Percentiles rank a stretch among this genome's conserved stretches.
Evolutionary conservation across 805 yeast genomes (phyloP).

Genomic region (Candida bentonensis): DNA sequence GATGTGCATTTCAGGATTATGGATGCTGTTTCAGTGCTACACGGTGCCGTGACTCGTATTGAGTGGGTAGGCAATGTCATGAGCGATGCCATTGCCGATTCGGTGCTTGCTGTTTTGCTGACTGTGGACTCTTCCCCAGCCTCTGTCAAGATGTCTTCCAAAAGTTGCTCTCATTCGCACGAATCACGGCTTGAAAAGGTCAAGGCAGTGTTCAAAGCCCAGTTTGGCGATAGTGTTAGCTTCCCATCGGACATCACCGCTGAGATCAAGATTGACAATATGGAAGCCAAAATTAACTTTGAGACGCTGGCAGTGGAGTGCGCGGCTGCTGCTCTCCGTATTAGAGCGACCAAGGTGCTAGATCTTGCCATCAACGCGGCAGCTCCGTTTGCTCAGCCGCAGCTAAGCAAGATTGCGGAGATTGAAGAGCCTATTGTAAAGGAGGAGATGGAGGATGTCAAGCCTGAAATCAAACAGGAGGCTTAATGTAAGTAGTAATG

Average conservation of each 20-base stretch:
- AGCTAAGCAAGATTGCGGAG: not conserved
- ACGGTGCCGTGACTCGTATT: constrained; percentile 20
- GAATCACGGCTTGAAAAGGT: constrained; percentile 38
- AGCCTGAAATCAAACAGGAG: not conserved
- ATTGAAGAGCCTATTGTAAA: not conserved
- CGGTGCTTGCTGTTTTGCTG: constrained; percentile 76
- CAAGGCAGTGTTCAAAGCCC: constrained; percentile 53
- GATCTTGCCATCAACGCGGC: constrained; percentile 66
- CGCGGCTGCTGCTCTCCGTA: constrained; percentile 58
- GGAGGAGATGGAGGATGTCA: not conserved
- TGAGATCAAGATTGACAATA: constrained; percentile 55
- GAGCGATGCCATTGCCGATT: constrained; percentile 89
- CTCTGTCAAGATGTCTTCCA: constrained; percentile 74
- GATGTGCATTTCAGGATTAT: constrained; percentile 34
- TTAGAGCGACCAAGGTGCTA: constrained; percentile 70
- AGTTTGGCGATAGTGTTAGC: constrained; percentile 67
- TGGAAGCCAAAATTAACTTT: constrained; percentile 57
- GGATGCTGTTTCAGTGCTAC: constrained; percentile 44
- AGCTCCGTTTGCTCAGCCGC: constrained; percentile 44
- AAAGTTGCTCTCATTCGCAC: constrained; percentile 9
- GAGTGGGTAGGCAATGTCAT: constrained; percentile 29
- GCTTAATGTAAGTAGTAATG: no score
- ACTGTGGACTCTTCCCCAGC: constrained; percentile 93
- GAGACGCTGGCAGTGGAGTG: constrained; percentile 55
- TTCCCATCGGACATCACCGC: constrained; percentile 32